Conservation (phyloP, 148 eudicot species). For the Tetragonia tetragonoides region DNA sequence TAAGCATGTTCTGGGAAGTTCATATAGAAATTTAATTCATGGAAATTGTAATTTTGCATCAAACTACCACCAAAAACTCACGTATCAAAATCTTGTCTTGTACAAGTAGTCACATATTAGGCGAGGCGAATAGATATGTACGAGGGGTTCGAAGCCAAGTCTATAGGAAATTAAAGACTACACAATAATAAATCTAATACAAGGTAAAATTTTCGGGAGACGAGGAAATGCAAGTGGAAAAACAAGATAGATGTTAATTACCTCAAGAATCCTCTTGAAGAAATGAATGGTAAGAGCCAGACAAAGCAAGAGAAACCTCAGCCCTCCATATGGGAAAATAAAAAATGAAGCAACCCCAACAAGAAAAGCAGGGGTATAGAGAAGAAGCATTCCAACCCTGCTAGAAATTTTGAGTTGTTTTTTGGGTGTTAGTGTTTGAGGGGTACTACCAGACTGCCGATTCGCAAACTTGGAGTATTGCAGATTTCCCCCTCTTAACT, state of each 20-base stretch:
- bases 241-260: not conserved
- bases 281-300: conserved; percentile 41
- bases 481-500: not conserved
- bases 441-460: not conserved
- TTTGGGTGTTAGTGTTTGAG: not conserved
- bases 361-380: conserved; percentile 47
- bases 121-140: too few relatives aligned
- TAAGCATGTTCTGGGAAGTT: too few relatives aligned
- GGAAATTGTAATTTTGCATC: too few relatives aligned
- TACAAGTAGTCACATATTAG: too few relatives aligned
- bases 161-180: too few relatives aligned
- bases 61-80: too few relatives aligned
- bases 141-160: too few relatives aligned
- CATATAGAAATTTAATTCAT: too few relatives aligned
- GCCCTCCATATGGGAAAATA: conserved; percentile 24
- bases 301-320: conserved; percentile 36
- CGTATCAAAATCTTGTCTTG: too few relatives aligned
- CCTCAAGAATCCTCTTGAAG: conserved; percentile 53
- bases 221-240: too few relatives aligned
- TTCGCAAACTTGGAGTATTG: conserved; percentile 39
- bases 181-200: too few relatives aligned
- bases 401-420: conserved; percentile 22
- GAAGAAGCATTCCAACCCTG: conserved; percentile 35
- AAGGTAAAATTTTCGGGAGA: not conserved
- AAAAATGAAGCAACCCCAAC: conserved; percentile 32